Evolutionary conservation across 2,329 filamentous ascomycete genomes (phyloP), one percentile per base, ranked within the genome.

Genomic region (Verticillium tricorpus): DNA sequence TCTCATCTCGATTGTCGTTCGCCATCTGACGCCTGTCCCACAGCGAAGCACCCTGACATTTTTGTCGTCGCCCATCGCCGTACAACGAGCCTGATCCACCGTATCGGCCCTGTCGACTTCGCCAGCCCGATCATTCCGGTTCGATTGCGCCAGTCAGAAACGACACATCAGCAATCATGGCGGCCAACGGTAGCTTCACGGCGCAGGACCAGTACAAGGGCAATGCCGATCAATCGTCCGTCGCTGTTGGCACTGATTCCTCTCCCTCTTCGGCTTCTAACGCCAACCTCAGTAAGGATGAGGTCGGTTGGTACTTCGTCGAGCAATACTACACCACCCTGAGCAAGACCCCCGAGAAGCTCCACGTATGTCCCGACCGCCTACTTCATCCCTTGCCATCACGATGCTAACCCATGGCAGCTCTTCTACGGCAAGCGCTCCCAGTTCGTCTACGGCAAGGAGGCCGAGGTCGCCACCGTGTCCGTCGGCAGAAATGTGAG

Each of bases 271-370:
- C 71, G 65, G 67, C 71, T 50, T 70, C 70, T 61, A 78, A 75
- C 70, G 79, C 73, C 72, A 81, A 84, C 69, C 78, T 87, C 50
- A 82, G 83, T 70, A 97, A 97, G 82, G 93, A 97, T 76, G 92
- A 98, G 81, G 93, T 99, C 69, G 95, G 93, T 77, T 99, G 95
- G 95, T 98, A 94, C 81, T 99, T 99, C 70, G 95, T 99, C 63
- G 93, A 98, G 85, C 93, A 97, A 78, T 99, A 97, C 84, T 99
- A 99, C 81, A 98, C 92, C 69, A 99, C 93, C 65, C 81, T 99
- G 73, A 97, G 93, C 87, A 93, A 94, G 79, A 91, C 83, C 68
- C 93, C 95, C 25, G 93, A 97, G 74, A 96, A 95, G 79, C 90
- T 99, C 71, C 94, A 93, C 74, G 86, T 89, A 78, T 71, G 85